phyloP scores from a whole-genome alignment of 2,329 filamentous ascomycete genomes.

The Gaeumannomyces tritici region DNA sequence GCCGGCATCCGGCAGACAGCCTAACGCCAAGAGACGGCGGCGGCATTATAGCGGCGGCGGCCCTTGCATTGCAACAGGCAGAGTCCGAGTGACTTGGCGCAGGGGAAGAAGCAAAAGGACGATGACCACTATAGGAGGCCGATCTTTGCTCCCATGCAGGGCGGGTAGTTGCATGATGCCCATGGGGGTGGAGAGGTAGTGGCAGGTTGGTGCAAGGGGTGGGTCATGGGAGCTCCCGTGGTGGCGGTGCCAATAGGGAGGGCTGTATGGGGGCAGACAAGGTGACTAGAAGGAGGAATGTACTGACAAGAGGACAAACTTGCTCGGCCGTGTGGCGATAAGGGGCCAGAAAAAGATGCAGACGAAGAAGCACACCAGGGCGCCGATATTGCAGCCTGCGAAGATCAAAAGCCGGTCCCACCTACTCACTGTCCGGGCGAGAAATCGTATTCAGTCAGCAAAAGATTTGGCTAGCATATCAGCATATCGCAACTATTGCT shows the following conservation, averaged over 20 bases:
- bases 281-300: slow-evolving; percentile 9
- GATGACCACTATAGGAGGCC: not conserved
- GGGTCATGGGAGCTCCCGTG: slow-evolving; percentile 3
- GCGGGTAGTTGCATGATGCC: slow-evolving; percentile 23
- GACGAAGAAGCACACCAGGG: slow-evolving; percentile 84
- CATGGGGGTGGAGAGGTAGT: not conserved
- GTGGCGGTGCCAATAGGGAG: not conserved
- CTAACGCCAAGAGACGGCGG: not conserved
- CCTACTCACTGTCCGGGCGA: slow-evolving; percentile 64
- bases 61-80: not conserved
- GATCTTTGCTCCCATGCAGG: slow-evolving; percentile 16
- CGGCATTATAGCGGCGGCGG: not conserved
- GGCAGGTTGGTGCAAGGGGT: not conserved
- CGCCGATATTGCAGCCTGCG: slow-evolving; percentile 79
- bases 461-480: not conserved
- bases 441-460: slow-evolving; percentile 16
- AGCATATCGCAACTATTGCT: not conserved
- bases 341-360: slow-evolving; percentile 86
- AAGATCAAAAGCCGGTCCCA: slow-evolving; percentile 96
- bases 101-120: not conserved
- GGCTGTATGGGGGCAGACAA: not conserved
- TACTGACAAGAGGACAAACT: slow-evolving; percentile 96
- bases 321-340: slow-evolving; percentile 70
- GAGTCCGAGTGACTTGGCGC: not conserved
- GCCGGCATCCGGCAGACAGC: too few species aligned